phyloP scores from a whole-genome alignment of 1,284 basidiomycete genomes.

The Somion occarium region DNA sequence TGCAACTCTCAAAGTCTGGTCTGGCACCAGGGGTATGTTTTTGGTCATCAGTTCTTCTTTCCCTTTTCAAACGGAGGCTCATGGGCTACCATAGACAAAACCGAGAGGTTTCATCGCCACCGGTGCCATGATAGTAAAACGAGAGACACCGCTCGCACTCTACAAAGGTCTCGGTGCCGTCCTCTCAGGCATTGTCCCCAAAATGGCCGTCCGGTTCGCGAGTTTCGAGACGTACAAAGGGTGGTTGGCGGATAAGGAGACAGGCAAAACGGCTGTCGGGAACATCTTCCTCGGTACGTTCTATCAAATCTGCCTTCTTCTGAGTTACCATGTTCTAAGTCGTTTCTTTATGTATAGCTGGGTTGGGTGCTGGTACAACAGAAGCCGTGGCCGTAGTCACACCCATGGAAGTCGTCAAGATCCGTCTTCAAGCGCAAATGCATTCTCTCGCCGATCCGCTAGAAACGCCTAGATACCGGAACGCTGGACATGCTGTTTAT shows the following conservation, averaged over 20 bases:
- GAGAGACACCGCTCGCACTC: slow-evolving; percentile 92
- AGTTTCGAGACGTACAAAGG: slow-evolving; percentile 95
- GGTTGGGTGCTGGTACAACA: slow-evolving; percentile 90
- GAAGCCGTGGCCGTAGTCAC: slow-evolving; percentile 95
- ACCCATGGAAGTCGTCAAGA: slow-evolving; percentile 99
- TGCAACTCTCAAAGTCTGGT: slow-evolving; percentile 90
- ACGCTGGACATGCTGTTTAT: slow-evolving; percentile 96
- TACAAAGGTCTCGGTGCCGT: slow-evolving; percentile 99
- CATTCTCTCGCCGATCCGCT: slow-evolving; percentile 97
- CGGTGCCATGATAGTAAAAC: slow-evolving; percentile 81
- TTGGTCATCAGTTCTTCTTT: no score
- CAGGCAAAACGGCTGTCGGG: slow-evolving; percentile 73
- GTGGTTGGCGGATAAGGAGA: slow-evolving; percentile 70
- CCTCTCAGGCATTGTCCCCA: slow-evolving; percentile 94
- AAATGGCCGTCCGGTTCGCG: slow-evolving; percentile 99
- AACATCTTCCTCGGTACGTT: slow-evolving; percentile 74
- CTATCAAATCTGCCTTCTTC: slow-evolving; percentile 6
- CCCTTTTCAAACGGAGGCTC: no score
- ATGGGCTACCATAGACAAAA: slow-evolving; percentile 64
- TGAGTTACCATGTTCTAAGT: not conserved
- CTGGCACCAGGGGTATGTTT: slow-evolving; percentile 73
- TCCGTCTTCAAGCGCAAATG: slow-evolving; percentile 95
- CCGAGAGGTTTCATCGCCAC: slow-evolving; percentile 93
- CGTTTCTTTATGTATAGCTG: slow-evolving; percentile 28
- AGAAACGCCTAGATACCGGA: slow-evolving; percentile 91